These are phyloP conservation scores for Crucihimalaya himalaica DNA, from an alignment of 345 rosid genomes.

Conservation along the genomic window DNA sequence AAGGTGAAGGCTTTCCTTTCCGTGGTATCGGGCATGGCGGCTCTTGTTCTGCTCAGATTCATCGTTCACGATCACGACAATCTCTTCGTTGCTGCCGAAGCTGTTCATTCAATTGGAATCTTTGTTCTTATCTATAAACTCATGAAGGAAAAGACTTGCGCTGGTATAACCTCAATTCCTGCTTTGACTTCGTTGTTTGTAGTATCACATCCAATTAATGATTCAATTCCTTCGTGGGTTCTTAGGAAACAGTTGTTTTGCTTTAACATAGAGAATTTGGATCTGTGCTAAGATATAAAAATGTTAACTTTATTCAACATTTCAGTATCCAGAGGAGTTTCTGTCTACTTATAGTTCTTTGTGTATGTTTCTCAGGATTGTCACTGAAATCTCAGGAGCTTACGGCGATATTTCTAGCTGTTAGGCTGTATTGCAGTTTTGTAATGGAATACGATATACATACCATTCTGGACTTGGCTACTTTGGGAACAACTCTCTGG, in stretches of 20 bases:
- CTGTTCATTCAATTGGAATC: slow-evolving; percentile 86
- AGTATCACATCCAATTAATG: not conserved
- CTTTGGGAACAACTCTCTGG: slow-evolving; percentile 81
- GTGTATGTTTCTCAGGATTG: slow-evolving; percentile 51
- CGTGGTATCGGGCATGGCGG: slow-evolving; percentile 79
- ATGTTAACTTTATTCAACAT: not conserved
- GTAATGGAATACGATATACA: slow-evolving; percentile 97
- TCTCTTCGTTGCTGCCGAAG: slow-evolving; percentile 94
- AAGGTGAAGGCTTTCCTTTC: slow-evolving; percentile 87
- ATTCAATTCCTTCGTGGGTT: not conserved
- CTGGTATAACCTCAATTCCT: slow-evolving; percentile 45
- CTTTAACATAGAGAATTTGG: not conserved
- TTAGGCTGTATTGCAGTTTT: slow-evolving; percentile 87
- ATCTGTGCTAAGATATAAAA: not conserved
- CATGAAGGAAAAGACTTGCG: slow-evolving; percentile 87
- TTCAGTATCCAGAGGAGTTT: not conserved
- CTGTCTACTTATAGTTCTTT: not conserved
- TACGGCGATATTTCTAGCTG: slow-evolving; percentile 87
- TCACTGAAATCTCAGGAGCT: slow-evolving; percentile 89
- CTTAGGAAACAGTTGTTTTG: not conserved
- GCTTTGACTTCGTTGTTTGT: not conserved
- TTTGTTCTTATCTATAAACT: slow-evolving; percentile 83
- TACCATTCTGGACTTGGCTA: slow-evolving; percentile 79
- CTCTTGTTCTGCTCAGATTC: slow-evolving; percentile 75
- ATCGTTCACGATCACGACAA: slow-evolving; percentile 91